phyloP scores from a whole-genome alignment of 371 early-diverging fungal species.

The Mortierella sp. region DNA sequence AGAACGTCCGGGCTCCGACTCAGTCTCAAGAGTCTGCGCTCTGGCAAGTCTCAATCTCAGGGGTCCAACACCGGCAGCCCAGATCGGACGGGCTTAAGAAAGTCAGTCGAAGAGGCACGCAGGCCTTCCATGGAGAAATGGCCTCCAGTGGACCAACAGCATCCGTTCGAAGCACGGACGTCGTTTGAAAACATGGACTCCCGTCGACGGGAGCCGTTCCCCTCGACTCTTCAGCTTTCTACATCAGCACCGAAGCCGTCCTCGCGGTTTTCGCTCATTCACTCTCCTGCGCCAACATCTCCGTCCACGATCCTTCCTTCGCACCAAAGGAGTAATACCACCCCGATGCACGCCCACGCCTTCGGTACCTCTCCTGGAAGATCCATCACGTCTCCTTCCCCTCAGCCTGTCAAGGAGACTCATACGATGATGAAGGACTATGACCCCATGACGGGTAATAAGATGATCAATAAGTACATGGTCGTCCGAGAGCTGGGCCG shows the following conservation, averaged over 20 bases:
- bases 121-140: slow-evolving; percentile 17
- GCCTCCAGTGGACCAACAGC: slow-evolving; percentile 22
- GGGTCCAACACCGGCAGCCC: neutral
- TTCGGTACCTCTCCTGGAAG: slow-evolving; percentile 22
- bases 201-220: slow-evolving; percentile 5
- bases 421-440: slow-evolving; percentile 78
- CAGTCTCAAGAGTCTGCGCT: slow-evolving; percentile 33
- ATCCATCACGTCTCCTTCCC: slow-evolving; percentile 22
- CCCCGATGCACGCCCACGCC: slow-evolving; percentile 12
- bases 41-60: slow-evolving; percentile 14
- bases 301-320: slow-evolving; percentile 28
- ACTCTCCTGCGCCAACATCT: slow-evolving; percentile 26
- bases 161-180: slow-evolving; percentile 6
- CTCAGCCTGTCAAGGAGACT: slow-evolving; percentile 74
- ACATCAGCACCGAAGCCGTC: slow-evolving; percentile 25
- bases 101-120: slow-evolving; percentile 5
- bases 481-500: slow-evolving; percentile 91
- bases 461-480: slow-evolving; percentile 93
- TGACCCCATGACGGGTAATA: slow-evolving; percentile 86
- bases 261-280: slow-evolving; percentile 22
- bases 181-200: slow-evolving; percentile 10
- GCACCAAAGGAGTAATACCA: slow-evolving; percentile 34
- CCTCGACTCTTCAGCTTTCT: slow-evolving; percentile 8
- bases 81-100: slow-evolving; percentile 1
- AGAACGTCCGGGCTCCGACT: slow-evolving; percentile 19